Conservation (phyloP, 352 stramenopile species). For the Phytophthora rubi region DNA sequence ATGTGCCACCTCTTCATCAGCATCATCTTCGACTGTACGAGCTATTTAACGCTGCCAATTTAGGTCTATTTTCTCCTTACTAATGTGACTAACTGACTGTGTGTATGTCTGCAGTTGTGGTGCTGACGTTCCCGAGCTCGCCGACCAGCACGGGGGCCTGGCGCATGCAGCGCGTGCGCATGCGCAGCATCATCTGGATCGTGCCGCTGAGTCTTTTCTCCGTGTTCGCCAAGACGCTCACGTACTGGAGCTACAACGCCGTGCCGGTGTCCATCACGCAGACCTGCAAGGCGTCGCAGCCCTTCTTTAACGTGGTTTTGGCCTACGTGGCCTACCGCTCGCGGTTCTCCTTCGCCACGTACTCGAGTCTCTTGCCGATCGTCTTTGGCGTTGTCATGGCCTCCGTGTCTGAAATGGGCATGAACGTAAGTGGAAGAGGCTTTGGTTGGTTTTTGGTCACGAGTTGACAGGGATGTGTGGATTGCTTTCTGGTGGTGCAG, state of each 20-base stretch:
- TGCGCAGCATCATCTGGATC: conserved; percentile 78
- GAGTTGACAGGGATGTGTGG: conserved; percentile 7
- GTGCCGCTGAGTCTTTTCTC: conserved; percentile 82
- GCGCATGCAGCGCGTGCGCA: conserved; percentile 67
- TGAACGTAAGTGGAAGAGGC: conserved; percentile 57
- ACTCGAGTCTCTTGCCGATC: conserved; percentile 83
- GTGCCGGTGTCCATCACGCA: conserved; percentile 86
- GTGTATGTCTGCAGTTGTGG: conserved; percentile 50
- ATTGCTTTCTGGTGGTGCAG: conserved; percentile 34
- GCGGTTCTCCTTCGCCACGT: conserved; percentile 75
- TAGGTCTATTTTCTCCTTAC: not conserved
- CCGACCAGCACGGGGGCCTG: conserved; percentile 50
- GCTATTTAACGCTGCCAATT: not conserved
- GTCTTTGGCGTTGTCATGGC: conserved; percentile 83
- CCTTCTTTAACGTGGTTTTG: conserved; percentile 88
- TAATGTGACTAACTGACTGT: not conserved
- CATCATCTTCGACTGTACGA: conserved; percentile 78
- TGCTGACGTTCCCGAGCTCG: conserved; percentile 71
- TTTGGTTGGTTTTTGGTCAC: not conserved
- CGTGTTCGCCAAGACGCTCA: conserved; percentile 82
- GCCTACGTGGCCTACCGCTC: conserved; percentile 77
- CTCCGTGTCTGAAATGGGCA: conserved; percentile 88
- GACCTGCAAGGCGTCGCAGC: conserved; percentile 88
- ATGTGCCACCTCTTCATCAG: conserved; percentile 86
- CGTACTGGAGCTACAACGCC: conserved; percentile 90